Base-by-base conservation (phyloP, 345 rosid genomes). In the Microthlaspi erraticum region DNA sequence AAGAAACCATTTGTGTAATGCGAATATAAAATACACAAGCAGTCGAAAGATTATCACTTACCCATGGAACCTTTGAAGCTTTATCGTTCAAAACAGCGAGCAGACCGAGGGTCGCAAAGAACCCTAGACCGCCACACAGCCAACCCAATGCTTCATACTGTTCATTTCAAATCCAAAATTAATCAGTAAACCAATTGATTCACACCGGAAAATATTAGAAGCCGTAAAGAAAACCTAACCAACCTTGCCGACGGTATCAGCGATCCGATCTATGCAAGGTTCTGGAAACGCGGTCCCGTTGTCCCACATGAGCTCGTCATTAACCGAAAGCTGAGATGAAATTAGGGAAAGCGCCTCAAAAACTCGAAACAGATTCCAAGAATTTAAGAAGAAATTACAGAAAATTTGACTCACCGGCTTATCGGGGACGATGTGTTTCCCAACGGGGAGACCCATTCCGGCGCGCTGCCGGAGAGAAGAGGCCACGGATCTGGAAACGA, bases 121-220 rank as follows among this genome's bases (percentile, higher is more conserved):
- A 92, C 29, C 98, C 75, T 80, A 94, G 76, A 34, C 99, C 99
- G 19, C 99, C 97, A 75, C 93, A 87, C 71, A 92, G 18, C 99
- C 99, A 94, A 57, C 87, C 99, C 83, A 94, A 80, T 8, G 99
- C 99, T 81, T 94, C 98, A 34, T 94, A 94, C 98, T 94, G 76
- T 63, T 53, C 57, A 42, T 3, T 49, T 23, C 57, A 36, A 23
- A 54, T 48, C 16, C 41, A 31, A 10, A 58, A 54, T 11, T 11
- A 53, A 58, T 54, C 52, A 44, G 42, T 2, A 64, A 10, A 7
- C 46, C 52, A 10, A 50, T 52, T 14, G 9, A 52, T 6, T 26
- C 19, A 48, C 7, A 10, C 52, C 67, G 7, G 1, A 1, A 50
- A 52, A 10, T 1, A 39, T 36, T 7, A 42, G 49, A 58, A 45